Evolutionary conservation across 2,329 filamentous ascomycete genomes (phyloP), one percentile per base, ranked within the genome.

Genomic region (Fusarium sp.): DNA sequence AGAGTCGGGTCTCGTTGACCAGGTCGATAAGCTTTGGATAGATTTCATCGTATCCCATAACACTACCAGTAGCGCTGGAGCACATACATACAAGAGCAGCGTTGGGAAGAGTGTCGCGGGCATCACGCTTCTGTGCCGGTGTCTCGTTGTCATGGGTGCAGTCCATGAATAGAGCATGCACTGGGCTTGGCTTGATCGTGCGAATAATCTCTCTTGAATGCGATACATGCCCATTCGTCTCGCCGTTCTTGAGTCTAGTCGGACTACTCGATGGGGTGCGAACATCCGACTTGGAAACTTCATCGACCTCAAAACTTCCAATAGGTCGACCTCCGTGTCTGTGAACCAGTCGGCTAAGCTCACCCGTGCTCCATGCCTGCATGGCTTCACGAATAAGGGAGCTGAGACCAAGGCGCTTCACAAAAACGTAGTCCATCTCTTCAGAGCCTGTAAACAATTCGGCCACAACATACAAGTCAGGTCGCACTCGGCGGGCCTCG

Each of bases 71-170:
- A 4, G 96, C 94, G 77, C 94, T 98, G 31, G 95, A 91, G 82
- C 97, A 99, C 95, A 99, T 98, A 80, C 92, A 93, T 42, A 98
- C 96, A 8, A 99, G 87, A 10, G 96, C 96, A 56, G 96, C 95
- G 79, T 97, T 98, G 13, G 97, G 94, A 15, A 99, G 87, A 0
- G 96, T 98, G 80, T 99, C 97, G 68, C 95, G 90, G 58, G 95
- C 95, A 81, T 98, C 95, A 45, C 97, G 90, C 83, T 98, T 98
- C 83, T 99, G 96, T 2, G 96, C 94, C 1, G 96, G 96, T 5
- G 94, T 93, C 84, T 99, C 96, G 78, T 99, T 99, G 84, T 99
- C 96, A 82, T 99, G 96, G 0, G 97, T 99, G 83, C 97, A 99
- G 81, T 99, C 97, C 95, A 98, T 98, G 83, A 99, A 98, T 2